Evolutionary conservation across 108 stramenopile genomes (phyloP).

Genomic region (Stephanodiscus triporus): DNA sequence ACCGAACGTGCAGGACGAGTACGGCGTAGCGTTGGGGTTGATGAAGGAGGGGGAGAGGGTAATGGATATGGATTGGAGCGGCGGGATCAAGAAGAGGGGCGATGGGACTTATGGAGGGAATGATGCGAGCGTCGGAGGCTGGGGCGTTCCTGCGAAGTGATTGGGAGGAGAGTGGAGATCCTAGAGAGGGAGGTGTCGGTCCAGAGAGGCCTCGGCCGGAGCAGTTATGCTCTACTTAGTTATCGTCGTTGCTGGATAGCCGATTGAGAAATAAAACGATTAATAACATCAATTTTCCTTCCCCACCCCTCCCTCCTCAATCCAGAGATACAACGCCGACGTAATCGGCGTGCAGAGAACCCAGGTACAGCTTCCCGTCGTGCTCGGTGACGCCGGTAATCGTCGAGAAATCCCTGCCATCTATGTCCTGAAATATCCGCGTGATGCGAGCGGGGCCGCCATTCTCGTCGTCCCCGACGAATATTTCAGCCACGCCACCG

Average conservation of each 20-base stretch:
- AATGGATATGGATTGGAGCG: slow-evolving; percentile 22
- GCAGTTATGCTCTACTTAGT: no score
- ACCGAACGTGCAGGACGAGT: slow-evolving; percentile 43
- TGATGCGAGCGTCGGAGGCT: background rate
- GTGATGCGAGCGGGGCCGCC: slow-evolving; percentile 24
- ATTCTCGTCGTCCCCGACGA: slow-evolving; percentile 30
- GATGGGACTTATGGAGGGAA: background rate
- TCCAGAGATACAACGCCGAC: slow-evolving; percentile 61
- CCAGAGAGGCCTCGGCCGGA: no score
- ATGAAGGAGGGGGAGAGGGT: slow-evolving; percentile 39
- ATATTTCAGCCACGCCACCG: slow-evolving; percentile 59
- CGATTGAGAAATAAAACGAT: no score
- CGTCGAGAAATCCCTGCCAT: slow-evolving; percentile 53
- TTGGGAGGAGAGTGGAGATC: no score
- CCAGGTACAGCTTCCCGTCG: slow-evolving; percentile 66
- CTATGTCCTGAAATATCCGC: slow-evolving; percentile 64
- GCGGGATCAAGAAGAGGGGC: slow-evolving; percentile 6
- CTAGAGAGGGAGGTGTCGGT: no score
- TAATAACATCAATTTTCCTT: background rate
- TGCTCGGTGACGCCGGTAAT: slow-evolving; percentile 68
- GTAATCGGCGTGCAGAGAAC: slow-evolving; percentile 67
- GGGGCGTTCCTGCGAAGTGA: background rate
- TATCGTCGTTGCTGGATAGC: no score
- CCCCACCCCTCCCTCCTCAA: slow-evolving; percentile 9
- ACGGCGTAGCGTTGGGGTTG: slow-evolving; percentile 51